A percentile compares a stretch with the other conserved stretches of the same genome.
phyloP scores from a whole-genome alignment of 1,284 basidiomycete genomes.

The Sporisorium reilianum region DNA sequence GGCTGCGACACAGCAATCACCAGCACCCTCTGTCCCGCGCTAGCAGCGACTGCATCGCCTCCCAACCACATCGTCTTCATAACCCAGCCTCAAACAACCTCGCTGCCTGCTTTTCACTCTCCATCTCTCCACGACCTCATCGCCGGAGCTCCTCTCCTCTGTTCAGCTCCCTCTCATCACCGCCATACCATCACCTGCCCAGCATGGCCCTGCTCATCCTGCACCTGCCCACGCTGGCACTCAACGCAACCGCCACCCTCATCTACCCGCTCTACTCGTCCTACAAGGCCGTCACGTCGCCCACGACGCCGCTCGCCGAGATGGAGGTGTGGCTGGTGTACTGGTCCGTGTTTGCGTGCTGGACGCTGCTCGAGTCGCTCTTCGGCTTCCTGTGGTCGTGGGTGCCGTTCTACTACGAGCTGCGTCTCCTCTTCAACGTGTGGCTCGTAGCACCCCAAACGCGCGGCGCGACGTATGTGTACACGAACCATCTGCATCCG shows the following conservation, averaged over 20 bases:
- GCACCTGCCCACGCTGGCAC: constrained; percentile 54
- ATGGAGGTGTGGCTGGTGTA: constrained; percentile 65
- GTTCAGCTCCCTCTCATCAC: no score
- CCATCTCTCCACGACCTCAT: no score
- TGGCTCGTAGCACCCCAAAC: constrained; percentile 67
- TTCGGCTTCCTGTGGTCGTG: constrained; percentile 63
- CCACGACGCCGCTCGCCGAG: constrained; percentile 55
- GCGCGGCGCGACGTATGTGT: constrained; percentile 82
- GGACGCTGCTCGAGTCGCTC: constrained; percentile 52
- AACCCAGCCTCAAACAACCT: not conserved
- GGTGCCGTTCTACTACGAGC: constrained; percentile 61
- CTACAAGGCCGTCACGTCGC: constrained; percentile 58
- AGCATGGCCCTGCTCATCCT: constrained; percentile 54
- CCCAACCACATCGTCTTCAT: not conserved
- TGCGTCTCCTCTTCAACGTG: constrained; percentile 59
- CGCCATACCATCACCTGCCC: no score
- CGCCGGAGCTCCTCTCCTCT: no score
- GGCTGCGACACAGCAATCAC: not conserved
- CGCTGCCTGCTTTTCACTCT: not conserved
- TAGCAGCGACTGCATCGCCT: not conserved
- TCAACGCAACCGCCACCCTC: constrained; percentile 46
- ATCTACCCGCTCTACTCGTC: constrained; percentile 62
- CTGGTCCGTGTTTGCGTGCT: constrained; percentile 60
- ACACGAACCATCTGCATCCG: constrained; percentile 80
- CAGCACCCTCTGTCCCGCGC: not conserved